Percentiles rank a stretch among this genome's conserved stretches.
Conservation (phyloP, 257 asterid species). For the Solanum dulcamara region DNA sequence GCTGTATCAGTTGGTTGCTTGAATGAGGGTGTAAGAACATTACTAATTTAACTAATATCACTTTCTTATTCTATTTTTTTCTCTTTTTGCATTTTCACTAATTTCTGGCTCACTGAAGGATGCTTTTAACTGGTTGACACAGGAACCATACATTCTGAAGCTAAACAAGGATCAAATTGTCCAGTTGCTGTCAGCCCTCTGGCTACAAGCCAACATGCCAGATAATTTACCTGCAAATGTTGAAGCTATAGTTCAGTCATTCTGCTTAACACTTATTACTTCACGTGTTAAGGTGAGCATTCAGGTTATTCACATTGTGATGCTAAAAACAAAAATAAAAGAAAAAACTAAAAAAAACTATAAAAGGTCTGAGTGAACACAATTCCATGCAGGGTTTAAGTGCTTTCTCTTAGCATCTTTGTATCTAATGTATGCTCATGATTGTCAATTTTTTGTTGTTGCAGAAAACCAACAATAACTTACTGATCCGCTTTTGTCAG, state of each 20-base stretch:
- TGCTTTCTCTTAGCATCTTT: not conserved
- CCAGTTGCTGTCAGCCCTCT: constrained; percentile 76
- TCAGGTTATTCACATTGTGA: not conserved
- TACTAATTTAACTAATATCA: not conserved
- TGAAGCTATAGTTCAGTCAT: constrained; percentile 92
- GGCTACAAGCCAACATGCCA: constrained; percentile 72
- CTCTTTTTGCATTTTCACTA: not conserved
- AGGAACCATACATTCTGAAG: constrained; percentile 66
- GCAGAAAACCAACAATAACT: constrained; percentile 47
- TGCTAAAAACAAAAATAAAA: not conserved
- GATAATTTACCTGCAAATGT: constrained; percentile 78
- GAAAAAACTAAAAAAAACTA: not conserved
- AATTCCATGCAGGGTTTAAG: not conserved
- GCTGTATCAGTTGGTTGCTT: constrained; percentile 43
- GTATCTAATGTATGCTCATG: not conserved
- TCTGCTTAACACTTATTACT: constrained; percentile 61
- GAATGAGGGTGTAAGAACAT: constrained; percentile 46
- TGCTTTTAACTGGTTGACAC: constrained; percentile 9
- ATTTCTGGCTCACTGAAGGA: not conserved
- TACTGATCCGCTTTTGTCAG: constrained; percentile 67
- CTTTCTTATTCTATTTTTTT: not conserved
- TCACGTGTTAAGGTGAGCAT: constrained; percentile 52
- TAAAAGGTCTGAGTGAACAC: not conserved
- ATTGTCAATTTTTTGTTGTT: constrained; percentile 12
- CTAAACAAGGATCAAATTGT: constrained; percentile 79